Evolutionary conservation across 495 filamentous ascomycete genomes (phyloP), one percentile per base, ranked within the genome.

Genomic region (Neurospora sp.): DNA sequence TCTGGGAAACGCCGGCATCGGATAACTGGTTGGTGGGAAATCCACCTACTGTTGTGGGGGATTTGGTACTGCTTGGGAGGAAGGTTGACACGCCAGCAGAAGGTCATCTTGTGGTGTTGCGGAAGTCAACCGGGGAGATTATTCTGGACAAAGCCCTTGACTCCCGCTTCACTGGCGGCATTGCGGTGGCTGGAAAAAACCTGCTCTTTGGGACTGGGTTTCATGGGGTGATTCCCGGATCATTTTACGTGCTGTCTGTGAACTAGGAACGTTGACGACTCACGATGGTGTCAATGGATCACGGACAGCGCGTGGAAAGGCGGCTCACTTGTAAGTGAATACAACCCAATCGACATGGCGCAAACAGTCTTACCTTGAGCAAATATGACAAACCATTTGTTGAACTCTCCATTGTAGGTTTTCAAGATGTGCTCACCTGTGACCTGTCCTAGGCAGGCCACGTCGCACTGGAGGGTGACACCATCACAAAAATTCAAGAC

Each of bases 391-490:
- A 44, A 71, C 2, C 31, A 40, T 10, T 77, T 74, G n/a, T 75
- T 42, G 78, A 78, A 60, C 77, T 39, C 16, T 75, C 70, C 70
- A 80, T 76, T 4, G 77, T 78, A n/a, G n/a, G n/a, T n/a, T n/a
- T n/a, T n/a, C n/a, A n/a, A n/a, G n/a, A n/a, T n/a, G n/a, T n/a
- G n/a, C n/a, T n/a, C n/a, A n/a, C n/a, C n/a, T n/a, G n/a, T n/a
- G n/a, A n/a, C n/a, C n/a, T n/a, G n/a, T n/a, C n/a, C n/a, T n/a
- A n/a, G n/a, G n/a, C n/a, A n/a, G n/a, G n/a, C n/a, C n/a, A n/a
- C n/a, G n/a, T n/a, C n/a, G n/a, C n/a, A n/a, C n/a, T n/a, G n/a
- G n/a, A n/a, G n/a, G n/a, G n/a, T n/a, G n/a, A n/a, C n/a, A n/a
- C n/a, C n/a, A 35, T 9, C 14, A 66, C 27, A 37, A 37, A 9